A percentile compares a stretch with the other conserved stretches of the same genome.
Conservation (phyloP, 441 rosid genomes). For the Euphorbia corollata region DNA sequence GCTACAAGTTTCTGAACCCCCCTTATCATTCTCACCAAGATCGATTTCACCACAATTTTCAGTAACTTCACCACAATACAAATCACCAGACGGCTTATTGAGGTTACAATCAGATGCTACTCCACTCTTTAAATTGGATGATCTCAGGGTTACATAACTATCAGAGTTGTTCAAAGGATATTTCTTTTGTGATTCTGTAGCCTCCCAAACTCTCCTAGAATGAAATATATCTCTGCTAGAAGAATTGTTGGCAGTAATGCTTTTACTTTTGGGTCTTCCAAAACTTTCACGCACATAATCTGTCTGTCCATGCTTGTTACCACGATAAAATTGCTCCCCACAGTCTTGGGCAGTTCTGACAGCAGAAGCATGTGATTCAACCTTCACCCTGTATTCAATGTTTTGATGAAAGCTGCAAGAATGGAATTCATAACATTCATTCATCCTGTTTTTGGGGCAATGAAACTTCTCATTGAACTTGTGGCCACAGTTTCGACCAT, state of each 20-base stretch:
- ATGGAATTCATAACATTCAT: conserved; percentile 52
- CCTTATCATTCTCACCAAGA: conserved; percentile 25
- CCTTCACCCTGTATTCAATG: conserved; percentile 53
- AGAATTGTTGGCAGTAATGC: conserved; percentile 27
- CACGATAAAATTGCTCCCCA: conserved; percentile 53
- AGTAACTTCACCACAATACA: conserved; percentile 30
- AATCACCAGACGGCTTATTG: conserved; percentile 32
- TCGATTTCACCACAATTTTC: conserved; percentile 32
- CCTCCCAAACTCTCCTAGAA: conserved; percentile 66
- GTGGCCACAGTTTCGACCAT: conserved; percentile 39
- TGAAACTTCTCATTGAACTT: conserved; percentile 56
- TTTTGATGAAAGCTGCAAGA: conserved; percentile 62
- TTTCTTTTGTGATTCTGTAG: conserved; percentile 54
- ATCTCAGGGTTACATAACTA: conserved; percentile 41
- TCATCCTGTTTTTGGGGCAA: conserved; percentile 37
- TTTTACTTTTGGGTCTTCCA: conserved; percentile 56
- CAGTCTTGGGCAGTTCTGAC: conserved; percentile 45
- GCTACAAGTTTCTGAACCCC: conserved; percentile 23
- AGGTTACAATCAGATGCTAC: conserved; percentile 23
- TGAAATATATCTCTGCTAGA: conserved; percentile 35
- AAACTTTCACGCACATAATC: conserved; percentile 43
- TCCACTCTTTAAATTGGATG: conserved; percentile 37
- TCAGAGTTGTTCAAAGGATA: conserved; percentile 54
- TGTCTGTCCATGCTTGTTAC: conserved; percentile 47
- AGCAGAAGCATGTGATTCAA: conserved; percentile 44